A percentile compares a stretch with the other conserved stretches of the same genome.
phyloP scores from a whole-genome alignment of 495 filamentous ascomycete species.

The Penicillium alfredii region DNA sequence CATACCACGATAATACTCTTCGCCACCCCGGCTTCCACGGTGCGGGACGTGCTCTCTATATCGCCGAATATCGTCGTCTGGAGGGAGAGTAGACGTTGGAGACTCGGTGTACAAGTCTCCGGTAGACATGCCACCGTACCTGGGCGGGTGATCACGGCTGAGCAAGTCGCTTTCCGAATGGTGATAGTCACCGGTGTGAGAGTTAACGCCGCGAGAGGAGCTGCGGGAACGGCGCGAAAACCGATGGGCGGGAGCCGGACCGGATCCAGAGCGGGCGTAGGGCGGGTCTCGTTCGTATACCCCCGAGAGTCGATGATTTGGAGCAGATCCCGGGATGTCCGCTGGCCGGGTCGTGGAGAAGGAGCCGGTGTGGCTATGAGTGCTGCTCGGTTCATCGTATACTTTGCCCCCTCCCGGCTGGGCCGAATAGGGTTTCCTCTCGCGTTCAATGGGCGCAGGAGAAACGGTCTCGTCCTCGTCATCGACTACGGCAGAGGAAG shows the following conservation, averaged over 20 bases:
- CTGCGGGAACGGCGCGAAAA: constrained; percentile 28
- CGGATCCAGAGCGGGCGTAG: constrained; percentile 24
- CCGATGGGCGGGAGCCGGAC: constrained; percentile 9
- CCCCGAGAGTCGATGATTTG: constrained; percentile 13
- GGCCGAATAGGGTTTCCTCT: constrained; percentile 55
- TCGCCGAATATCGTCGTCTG: constrained; percentile 26
- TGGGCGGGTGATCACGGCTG: constrained; percentile 14
- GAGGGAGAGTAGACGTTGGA: constrained; percentile 17
- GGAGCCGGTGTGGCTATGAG: constrained; percentile 25
- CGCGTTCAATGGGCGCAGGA: constrained; percentile 51
- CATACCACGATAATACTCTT: constrained; percentile 38
- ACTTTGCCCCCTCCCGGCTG: constrained; percentile 51
- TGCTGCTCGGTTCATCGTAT: constrained; percentile 34
- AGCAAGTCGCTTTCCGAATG: constrained; percentile 40
- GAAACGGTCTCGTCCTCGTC: constrained; percentile 39
- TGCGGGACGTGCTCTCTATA: constrained; percentile 21
- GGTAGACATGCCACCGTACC: constrained; percentile 19
- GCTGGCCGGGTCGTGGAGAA: constrained; percentile 23
- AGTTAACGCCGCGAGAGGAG: constrained; percentile 26
- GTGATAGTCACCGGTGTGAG: constrained; percentile 25
- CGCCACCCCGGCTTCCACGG: constrained; percentile 22
- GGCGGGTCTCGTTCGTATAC: constrained; percentile 20
- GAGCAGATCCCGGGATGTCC: constrained; percentile 14
- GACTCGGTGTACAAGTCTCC: constrained; percentile 27
- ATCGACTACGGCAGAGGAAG: constrained; percentile 38